Percentiles rank a stretch among this genome's conserved stretches.
Evolutionary conservation across 2,329 filamentous ascomycete species (phyloP).

Genomic region (Hypoxylon sp.): DNA sequence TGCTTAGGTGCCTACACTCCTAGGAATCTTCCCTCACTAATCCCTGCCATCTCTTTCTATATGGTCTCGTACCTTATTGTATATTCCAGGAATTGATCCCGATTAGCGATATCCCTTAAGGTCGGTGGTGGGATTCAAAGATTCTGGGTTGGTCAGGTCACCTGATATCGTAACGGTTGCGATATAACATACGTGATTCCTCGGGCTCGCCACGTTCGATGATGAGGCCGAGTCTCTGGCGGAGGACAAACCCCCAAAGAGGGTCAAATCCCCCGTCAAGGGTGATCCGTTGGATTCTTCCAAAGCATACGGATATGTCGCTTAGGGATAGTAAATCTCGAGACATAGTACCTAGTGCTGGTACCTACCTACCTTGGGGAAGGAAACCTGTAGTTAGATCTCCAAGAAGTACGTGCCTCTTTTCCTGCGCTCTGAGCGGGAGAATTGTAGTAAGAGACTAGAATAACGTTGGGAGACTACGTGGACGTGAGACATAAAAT

Average conservation of each 20-base stretch:
- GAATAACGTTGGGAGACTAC: too few relatives aligned
- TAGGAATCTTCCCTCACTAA: not conserved
- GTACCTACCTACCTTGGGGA: not conserved
- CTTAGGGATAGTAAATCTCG: not conserved
- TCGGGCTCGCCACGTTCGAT: not conserved
- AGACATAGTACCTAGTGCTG: too few relatives aligned
- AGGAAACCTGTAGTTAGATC: not conserved
- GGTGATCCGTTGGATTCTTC: not conserved
- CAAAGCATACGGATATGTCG: not conserved
- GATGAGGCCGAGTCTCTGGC: slow-evolving; percentile 8
- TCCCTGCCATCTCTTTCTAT: not conserved
- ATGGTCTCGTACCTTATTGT: not conserved
- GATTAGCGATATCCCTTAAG: not conserved
- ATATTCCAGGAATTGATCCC: not conserved
- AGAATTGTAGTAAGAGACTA: not conserved
- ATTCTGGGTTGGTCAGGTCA: slow-evolving; percentile 18
- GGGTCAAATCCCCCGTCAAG: not conserved
- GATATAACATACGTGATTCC: too few relatives aligned
- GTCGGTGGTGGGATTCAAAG: not conserved
- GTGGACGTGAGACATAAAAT: too few relatives aligned
- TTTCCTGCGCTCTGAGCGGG: too few relatives aligned
- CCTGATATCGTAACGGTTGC: too few relatives aligned
- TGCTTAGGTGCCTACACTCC: too few relatives aligned
- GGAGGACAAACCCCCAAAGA: slow-evolving; percentile 9
- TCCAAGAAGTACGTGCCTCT: too few relatives aligned